Base-by-base conservation (phyloP, 768 basidiomycete species). In the Phylloporus sp. region DNA sequence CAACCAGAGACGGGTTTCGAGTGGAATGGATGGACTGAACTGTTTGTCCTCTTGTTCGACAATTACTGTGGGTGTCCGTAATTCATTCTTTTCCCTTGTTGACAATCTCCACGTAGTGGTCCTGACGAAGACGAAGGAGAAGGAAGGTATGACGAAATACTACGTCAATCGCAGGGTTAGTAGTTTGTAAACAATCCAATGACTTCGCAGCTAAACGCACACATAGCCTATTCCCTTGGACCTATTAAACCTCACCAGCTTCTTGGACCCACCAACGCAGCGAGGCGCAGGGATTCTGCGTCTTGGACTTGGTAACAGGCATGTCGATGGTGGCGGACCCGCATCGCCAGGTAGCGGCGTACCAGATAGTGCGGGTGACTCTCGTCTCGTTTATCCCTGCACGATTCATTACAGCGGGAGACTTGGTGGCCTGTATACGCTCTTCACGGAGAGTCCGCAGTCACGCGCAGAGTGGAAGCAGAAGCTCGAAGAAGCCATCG, bases 1-100 rank as follows among this genome's bases (percentile, higher is more conserved):
- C 91, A 93, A 56, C 88, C 91, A 13, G 93, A 96, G 49, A 83
- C 84, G 24, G 90, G 88, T 11, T 81, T 92, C 53, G 85, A 86
- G 63, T 88, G 84, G 83, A 90, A 79, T 52, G 88, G 85, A 33
- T 95, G 91, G 90, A 83, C 81, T 35, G 93, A 97, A 65, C 75
- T 95, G 7, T 87, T 84, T 52, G 86, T 95, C 8, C 73, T 97
- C 43, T 71, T 99, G 3, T 96, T 99, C 57, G 96, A 99, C 66
- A 92, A 98, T 58, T 99, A 97, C 57, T 66, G 92, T 91, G 49
- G 66, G 89, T 69, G 13, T 22, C 13, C 14, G n/a, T 29, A 9
- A 26, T 22, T 7, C 14, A 0, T 14, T 18, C 10, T 14, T 9
- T 11, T 23, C n/a, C 38, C n/a, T 20, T 35, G 17, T 35, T 70